phyloP scores from a whole-genome alignment of 2,329 filamentous ascomycete genomes.

The Fusarium pseudocircinatum region DNA sequence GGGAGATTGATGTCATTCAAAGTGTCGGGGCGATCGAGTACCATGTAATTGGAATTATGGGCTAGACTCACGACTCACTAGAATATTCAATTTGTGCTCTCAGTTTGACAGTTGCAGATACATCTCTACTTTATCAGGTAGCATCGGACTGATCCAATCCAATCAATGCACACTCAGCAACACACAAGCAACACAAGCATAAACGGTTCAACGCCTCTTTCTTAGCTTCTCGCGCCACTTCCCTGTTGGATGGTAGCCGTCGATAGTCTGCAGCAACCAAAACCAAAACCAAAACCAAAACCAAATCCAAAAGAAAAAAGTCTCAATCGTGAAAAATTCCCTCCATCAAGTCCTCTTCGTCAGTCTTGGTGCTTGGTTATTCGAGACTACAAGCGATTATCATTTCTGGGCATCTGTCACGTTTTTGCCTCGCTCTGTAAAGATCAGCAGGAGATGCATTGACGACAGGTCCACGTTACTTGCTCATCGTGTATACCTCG shows the following conservation, averaged over 20 bases:
- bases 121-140: not conserved
- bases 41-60: not conserved
- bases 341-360: not conserved
- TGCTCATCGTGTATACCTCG: conserved; percentile 12
- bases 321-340: not conserved
- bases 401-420: conserved; percentile 30
- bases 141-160: not conserved
- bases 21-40: not conserved
- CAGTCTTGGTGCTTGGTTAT: not conserved
- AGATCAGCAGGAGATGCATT: conserved; percentile 20
- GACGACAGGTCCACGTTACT: conserved; percentile 11
- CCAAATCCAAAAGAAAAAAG: not conserved
- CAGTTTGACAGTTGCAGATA: not conserved
- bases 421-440: conserved; percentile 13
- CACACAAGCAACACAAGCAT: not conserved
- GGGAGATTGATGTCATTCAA: conserved; percentile 35
- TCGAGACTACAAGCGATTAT: conserved; percentile 1
- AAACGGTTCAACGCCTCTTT: conserved; percentile 24
- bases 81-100: not conserved
- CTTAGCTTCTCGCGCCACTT: conserved; percentile 18
- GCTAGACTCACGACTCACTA: too few species aligned
- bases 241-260: conserved; percentile 3
- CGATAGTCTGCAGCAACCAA: not conserved
- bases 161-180: not conserved
- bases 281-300: too few species aligned